Conservation (phyloP, 257 asterid genomes). For the Avicennia marina region DNA sequence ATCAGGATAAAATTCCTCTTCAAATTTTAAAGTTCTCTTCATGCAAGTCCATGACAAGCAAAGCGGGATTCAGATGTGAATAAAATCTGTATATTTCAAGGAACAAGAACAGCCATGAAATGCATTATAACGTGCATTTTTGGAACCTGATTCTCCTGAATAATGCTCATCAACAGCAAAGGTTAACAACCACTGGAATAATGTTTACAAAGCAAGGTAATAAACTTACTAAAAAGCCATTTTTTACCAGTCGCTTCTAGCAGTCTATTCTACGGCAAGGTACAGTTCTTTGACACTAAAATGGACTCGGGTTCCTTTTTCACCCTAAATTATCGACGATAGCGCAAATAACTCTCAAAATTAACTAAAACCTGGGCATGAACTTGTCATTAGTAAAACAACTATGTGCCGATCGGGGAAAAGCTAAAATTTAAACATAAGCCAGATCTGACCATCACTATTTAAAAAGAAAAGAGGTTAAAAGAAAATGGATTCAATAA, state of each 20-base stretch:
- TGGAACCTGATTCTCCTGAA: conserved; percentile 1
- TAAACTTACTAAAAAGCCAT: no score
- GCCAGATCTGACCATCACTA: no score
- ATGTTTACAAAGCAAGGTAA: not conserved
- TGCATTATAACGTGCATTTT: not conserved
- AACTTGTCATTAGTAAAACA: not conserved
- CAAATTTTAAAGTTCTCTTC: no score
- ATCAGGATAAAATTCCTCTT: no score
- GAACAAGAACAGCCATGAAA: not conserved
- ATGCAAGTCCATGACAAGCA: no score
- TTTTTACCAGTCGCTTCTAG: not conserved
- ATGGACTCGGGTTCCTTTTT: not conserved
- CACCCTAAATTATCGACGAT: not conserved
- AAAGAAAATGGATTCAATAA: conserved; percentile 8
- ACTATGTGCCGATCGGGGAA: not conserved
- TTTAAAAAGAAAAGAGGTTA: not conserved
- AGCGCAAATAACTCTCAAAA: not conserved
- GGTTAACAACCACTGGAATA: not conserved
- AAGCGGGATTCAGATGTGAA: no score
- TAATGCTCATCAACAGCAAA: conserved; percentile 1
- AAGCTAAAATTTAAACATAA: not conserved
- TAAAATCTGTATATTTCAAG: not conserved
- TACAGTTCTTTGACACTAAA: conserved; percentile 11
- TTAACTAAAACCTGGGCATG: no score
- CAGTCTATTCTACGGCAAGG: not conserved